These are phyloP conservation scores for Fennellomyces sp. DNA, from an alignment of 371 early-diverging fungal genomes.

Conservation along the genomic window DNA sequence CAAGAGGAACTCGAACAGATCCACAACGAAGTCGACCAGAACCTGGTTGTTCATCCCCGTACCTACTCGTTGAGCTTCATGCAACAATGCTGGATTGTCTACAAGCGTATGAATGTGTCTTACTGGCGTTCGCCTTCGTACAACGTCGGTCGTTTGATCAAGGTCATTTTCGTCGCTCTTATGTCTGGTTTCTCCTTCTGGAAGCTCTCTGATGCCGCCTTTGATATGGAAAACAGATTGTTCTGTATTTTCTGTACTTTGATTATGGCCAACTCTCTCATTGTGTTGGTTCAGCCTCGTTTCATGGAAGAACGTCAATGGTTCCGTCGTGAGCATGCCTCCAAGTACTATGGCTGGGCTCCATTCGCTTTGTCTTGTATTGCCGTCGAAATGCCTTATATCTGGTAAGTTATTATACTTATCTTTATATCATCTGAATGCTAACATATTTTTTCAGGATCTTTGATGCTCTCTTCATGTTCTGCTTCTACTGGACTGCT, in stretches of 20 bases:
- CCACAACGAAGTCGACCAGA: slow-evolving; percentile 20
- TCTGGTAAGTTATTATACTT: slow-evolving; percentile 19
- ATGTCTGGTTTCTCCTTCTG: slow-evolving; percentile 79
- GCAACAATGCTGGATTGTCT: slow-evolving; percentile 60
- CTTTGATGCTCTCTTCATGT: slow-evolving; percentile 60
- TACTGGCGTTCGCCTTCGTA: slow-evolving; percentile 72
- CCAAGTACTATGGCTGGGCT: slow-evolving; percentile 74
- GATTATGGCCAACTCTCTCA: slow-evolving; percentile 66
- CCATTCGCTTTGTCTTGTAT: slow-evolving; percentile 64
- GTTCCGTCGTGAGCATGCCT: slow-evolving; percentile 74
- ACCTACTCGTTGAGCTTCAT: slow-evolving; percentile 38
- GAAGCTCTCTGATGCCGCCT: slow-evolving; percentile 54
- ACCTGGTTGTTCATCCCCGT: slow-evolving; percentile 11
- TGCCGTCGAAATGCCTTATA: slow-evolving; percentile 67
- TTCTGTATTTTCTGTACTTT: slow-evolving; percentile 76
- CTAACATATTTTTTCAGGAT: slow-evolving; percentile 11
- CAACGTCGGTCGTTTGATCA: slow-evolving; percentile 67
- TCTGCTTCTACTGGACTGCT: slow-evolving; percentile 74
- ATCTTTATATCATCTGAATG: neutral
- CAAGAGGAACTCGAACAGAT: slow-evolving; percentile 41
- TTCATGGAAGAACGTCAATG: slow-evolving; percentile 72
- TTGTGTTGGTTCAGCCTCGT: slow-evolving; percentile 75
- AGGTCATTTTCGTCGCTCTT: slow-evolving; percentile 58
- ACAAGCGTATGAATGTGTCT: slow-evolving; percentile 62
- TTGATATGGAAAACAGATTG: slow-evolving; percentile 65